Base-by-base conservation (phyloP, 345 rosid species). In the Acer yangbiense region DNA sequence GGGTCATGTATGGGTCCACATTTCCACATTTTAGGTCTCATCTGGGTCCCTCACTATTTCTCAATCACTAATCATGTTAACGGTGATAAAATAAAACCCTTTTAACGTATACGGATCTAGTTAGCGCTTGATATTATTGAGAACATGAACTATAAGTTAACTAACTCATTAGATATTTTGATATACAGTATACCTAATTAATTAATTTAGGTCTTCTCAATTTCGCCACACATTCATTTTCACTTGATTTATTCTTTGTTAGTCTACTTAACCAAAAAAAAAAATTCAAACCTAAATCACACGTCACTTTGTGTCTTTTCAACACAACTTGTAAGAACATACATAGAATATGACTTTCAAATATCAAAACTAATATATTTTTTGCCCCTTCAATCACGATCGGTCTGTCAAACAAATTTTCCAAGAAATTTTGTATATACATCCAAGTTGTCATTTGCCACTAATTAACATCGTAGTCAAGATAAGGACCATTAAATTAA, bases 1-100 rank as follows among this genome's bases (percentile, higher is more conserved):
- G 83, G 78, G n/a, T 54, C 58, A 54, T 54, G 58, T 14, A 32
- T 72, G 72, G 74, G 57, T 46, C 73, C 74, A 50, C 55, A 11
- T 50, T 50, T 4, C 1, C 54, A 11, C 23, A 18, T 62, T 81
- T 75, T 8, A 65, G 82, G 78, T 77, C 78, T 80, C 71, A 75
- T 60, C 69, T 79, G 85, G 90, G 79, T 77, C 80, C 84, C 17
- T 60, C 18, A 13, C 18, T 50, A 14, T 7, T 9, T 7, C 46
- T 8, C 46, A 0, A 8, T 43, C 46, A 8, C 11, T 43, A 8
- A 43, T 7, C 2, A 43, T 9, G 46, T 3, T 32, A 5, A 35
- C 5, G 6, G 39, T 35, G 6, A 0, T 35, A 35, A 35, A 4
- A 35, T 1, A 4, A 35, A 35, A 35, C 6, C 6, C 39, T 4